A percentile compares a stretch with the other conserved stretches of the same genome.
Evolutionary conservation across 805 yeast genomes (phyloP).

Genomic region (Kodamaea lidongshanica): DNA sequence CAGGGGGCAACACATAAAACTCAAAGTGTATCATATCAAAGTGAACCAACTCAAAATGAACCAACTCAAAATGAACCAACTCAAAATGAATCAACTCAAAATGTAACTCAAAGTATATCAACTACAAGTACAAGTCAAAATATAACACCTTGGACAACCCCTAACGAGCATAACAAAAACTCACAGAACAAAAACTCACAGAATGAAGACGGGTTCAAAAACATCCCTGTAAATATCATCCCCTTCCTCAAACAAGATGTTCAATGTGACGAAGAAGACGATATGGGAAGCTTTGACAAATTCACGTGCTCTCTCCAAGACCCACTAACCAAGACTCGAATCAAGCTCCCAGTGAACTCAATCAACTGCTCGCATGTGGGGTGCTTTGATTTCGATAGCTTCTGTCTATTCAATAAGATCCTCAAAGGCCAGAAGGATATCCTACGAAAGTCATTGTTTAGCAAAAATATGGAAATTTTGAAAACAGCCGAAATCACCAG

Average conservation of each 20-base stretch:
- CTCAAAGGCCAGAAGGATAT: constrained; percentile 20
- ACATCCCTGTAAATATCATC: constrained; percentile 23
- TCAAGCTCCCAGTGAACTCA: constrained; percentile 36
- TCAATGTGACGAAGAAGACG: constrained; percentile 23
- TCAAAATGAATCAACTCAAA: too few relatives aligned
- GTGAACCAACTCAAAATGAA: too few relatives aligned
- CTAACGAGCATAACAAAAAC: too few relatives aligned
- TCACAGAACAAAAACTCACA: too few relatives aligned
- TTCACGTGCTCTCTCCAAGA: constrained; percentile 34
- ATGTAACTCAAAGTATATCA: too few relatives aligned
- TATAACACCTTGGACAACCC: too few relatives aligned
- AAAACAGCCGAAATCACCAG: constrained; percentile 7
- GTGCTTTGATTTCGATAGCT: constrained; percentile 39
- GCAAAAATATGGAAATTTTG: constrained; percentile 18
- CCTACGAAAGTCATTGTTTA: constrained; percentile 22
- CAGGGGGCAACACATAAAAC: too few relatives aligned
- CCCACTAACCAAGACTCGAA: constrained; percentile 35
- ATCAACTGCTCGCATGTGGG: constrained; percentile 34
- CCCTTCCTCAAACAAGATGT: constrained; percentile 26
- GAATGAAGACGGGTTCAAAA: constrained; percentile 4
- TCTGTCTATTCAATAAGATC: constrained; percentile 34
- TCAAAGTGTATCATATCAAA: too few relatives aligned
- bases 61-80: too few relatives aligned
- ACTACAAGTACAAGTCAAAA: too few relatives aligned
- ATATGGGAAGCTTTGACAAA: constrained; percentile 29